Percentiles rank a stretch among this genome's conserved stretches.
Evolutionary conservation across 441 rosid genomes (phyloP).

Genomic region (Monsonia emarginata): DNA sequence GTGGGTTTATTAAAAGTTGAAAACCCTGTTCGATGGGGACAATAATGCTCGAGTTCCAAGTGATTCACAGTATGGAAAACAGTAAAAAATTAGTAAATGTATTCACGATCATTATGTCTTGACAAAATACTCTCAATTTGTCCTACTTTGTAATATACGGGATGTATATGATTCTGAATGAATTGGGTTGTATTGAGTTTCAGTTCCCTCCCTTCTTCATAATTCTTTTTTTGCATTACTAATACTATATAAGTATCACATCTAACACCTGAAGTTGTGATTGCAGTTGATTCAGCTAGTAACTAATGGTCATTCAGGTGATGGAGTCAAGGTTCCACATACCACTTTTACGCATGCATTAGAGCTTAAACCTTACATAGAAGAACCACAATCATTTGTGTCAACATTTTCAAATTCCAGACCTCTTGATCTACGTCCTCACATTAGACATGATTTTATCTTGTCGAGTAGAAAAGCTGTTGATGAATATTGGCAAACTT

Average conservation of each 20-base stretch:
- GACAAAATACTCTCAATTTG: neutral
- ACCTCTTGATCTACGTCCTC: slow-evolving; percentile 80
- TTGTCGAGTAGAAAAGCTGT: slow-evolving; percentile 69
- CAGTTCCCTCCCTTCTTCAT: neutral
- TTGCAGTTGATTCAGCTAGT: slow-evolving; percentile 69
- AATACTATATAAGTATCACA: slow-evolving; percentile 7
- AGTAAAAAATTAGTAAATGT: neutral
- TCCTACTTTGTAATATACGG: neutral
- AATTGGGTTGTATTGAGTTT: neutral
- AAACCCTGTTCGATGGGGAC: neutral
- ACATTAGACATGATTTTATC: slow-evolving; percentile 83
- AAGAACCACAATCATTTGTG: slow-evolving; percentile 61
- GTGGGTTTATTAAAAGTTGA: neutral
- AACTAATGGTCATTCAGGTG: slow-evolving; percentile 40
- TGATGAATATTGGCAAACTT: slow-evolving; percentile 86
- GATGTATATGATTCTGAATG: neutral
- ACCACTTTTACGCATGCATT: slow-evolving; percentile 62
- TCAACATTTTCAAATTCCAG: slow-evolving; percentile 37
- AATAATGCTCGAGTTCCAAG: neutral
- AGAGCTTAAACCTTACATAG: slow-evolving; percentile 89
- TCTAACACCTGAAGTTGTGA: slow-evolving; percentile 22
- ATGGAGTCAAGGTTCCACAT: slow-evolving; percentile 39
- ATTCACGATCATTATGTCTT: neutral
- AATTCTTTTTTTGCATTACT: neutral
- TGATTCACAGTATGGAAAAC: neutral